Evolutionary conservation across 2,329 filamentous ascomycete species (phyloP), one percentile per base, ranked within the genome.

Genomic region (Byssochlamys sp.): DNA sequence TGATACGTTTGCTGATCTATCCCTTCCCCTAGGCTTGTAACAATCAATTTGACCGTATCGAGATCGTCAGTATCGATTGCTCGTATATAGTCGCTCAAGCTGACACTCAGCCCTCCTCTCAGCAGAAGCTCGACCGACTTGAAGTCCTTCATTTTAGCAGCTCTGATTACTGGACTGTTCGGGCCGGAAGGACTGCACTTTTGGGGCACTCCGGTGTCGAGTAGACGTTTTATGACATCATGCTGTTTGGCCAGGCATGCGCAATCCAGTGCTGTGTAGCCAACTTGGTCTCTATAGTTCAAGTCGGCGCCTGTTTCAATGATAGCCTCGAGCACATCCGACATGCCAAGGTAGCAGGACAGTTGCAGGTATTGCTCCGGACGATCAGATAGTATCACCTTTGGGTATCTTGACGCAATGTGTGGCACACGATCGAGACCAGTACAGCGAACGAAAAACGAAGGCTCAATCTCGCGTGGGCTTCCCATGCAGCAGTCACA

Each of bases 361-460:
- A 45, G 39, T 10, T 45, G 39, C 14, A 45, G 3, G 9, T 45
- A 45, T 19, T 45, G 4, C n/a, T 45, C 39, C 7, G 39, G 39
- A 2, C 39, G 39, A 9, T 45, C 39, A 7, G 39, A 19, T 2
- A 45, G n/a, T 45, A 45, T 24, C 1, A 24, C 39, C 7, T 45
- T 45, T 3, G 39, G 39, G 3, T 45, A 45, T 3, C 58, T 49
- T 31, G 57, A 53, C 51, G 54, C 54, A 24, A 60, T 53, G 2
- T 27, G 49, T n/a, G 58, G 54, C 4, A 58, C 27, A 14, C 52
- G 11, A 35, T 58, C 50, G 11, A 60, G 33, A 27, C 48, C 26
- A 1, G 58, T 60, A 19, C 31, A 51, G 53, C 45, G 54, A 52
- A 60, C 48, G 50, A 60, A 60, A 27, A 60, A 35, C 2, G 39